Evolutionary conservation across 306 rosid species (phyloP).

Genomic region (Glycine soja): DNA sequence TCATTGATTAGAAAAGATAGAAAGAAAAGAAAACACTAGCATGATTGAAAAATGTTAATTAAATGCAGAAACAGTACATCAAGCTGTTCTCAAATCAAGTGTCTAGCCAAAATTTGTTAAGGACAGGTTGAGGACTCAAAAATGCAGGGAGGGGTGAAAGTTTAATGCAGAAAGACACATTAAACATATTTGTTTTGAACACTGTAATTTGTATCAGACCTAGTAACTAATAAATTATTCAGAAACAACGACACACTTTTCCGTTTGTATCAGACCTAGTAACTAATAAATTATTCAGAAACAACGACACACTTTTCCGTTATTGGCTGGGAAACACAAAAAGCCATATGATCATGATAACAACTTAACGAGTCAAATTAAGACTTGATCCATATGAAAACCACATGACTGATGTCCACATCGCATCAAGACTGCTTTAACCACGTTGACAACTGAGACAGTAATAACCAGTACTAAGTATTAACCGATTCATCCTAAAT

Average conservation of each 20-base stretch:
- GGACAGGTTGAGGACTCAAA: background rate
- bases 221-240: background rate
- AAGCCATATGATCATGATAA: background rate
- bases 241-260: background rate
- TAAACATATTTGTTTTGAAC: background rate
- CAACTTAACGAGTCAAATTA: background rate
- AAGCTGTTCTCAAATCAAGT: conserved; percentile 22
- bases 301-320: background rate
- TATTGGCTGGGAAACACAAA: too few relatives aligned
- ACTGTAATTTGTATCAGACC: background rate
- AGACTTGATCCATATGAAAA: too few relatives aligned
- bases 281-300: background rate
- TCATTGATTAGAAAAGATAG: background rate
- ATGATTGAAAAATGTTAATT: background rate
- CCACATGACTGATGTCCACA: too few relatives aligned
- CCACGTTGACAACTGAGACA: too few relatives aligned
- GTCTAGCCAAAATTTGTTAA: background rate
- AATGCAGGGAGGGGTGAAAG: background rate
- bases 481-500: too few relatives aligned
- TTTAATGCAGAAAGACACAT: background rate
- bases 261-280: too few relatives aligned
- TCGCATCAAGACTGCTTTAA: too few relatives aligned
- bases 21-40: background rate
- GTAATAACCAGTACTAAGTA: too few relatives aligned
- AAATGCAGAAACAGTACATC: background rate